phyloP scores from a whole-genome alignment of 2,329 filamentous ascomycete species.

The Chaetomium strumarium region DNA sequence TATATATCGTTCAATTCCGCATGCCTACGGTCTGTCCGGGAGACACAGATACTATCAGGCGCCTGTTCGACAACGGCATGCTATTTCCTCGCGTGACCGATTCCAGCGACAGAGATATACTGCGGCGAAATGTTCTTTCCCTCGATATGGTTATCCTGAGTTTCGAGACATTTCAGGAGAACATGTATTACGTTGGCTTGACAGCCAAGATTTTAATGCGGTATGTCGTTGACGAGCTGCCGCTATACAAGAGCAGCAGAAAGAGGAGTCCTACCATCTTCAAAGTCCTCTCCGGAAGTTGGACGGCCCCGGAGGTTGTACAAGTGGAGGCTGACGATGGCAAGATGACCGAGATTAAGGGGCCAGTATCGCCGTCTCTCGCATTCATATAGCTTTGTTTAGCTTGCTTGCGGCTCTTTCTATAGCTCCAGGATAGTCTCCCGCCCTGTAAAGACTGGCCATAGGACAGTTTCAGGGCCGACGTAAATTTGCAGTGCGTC shows the following conservation, averaged over 20 bases:
- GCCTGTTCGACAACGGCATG: conserved; percentile 10
- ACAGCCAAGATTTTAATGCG: conserved; percentile 14
- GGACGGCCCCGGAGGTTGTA: conserved; percentile 8
- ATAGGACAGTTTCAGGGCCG: conserved; percentile 12
- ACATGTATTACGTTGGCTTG: conserved; percentile 18
- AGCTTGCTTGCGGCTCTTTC: conserved; percentile 13
- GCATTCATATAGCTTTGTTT: conserved; percentile 13
- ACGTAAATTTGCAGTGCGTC: conserved; percentile 7
- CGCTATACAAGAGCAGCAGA: conserved; percentile 12
- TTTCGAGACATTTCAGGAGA: conserved; percentile 19
- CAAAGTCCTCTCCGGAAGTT: conserved; percentile 11
- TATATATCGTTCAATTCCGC: conserved; percentile 14
- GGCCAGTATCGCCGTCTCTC: conserved; percentile 7
- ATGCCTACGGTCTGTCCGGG: conserved; percentile 9
- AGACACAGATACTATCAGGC: conserved; percentile 10
- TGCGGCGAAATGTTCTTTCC: conserved; percentile 12
- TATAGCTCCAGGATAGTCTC: conserved; percentile 9
- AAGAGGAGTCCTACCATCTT: conserved; percentile 13
- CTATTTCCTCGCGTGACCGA: conserved; percentile 12
- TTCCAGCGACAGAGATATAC: conserved; percentile 5
- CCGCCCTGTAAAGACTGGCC: conserved; percentile 9
- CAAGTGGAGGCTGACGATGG: conserved; percentile 8
- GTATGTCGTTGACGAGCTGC: conserved; percentile 10
- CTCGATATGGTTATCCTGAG: conserved; percentile 17
- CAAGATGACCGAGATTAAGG: conserved; percentile 7